Evolutionary conservation across 2,329 filamentous ascomycete genomes (phyloP), one percentile per base, ranked within the genome.

Genomic region (Dothiorella sarmentorum): DNA sequence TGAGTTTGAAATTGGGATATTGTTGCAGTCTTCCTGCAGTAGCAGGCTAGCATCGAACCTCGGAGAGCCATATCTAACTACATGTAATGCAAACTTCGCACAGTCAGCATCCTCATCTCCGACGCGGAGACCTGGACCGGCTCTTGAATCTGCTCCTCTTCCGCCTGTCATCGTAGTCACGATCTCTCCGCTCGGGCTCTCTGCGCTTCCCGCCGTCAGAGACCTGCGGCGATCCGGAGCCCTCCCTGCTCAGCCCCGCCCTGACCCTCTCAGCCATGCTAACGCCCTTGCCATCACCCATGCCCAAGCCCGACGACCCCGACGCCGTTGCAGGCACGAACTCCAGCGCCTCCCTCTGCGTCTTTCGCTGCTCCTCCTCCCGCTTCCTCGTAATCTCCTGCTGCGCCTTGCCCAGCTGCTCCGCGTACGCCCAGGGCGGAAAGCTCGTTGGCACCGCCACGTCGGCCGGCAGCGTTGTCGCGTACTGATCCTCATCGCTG

Each of bases 401-500:
- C 65, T 76, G 76, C 56, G 73, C 71, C 56, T 68, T 70, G 55
- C 66, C 68, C 60, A 77, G 64, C 64, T 75, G 71, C 59, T 78
- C 76, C 7, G 71, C 68, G 64, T 78, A 78, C 37, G 73, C 75
- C 67, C 73, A 76, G 15, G 72, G 65, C 9, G 75, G 73, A 67
- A 76, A 80, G 7, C 56, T 62, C 3, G 66, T 63, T 3, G 73
- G 70, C n/a, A 78, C 71, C 4, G 69, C 75, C 7, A 77, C 58
- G 9, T 70, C 68, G 7, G 68, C 63, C 15, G 71, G 63, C 22
- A 80, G 64, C 1, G 85, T 85, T 6, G 85, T 89, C 29, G 77
- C 78, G 70, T 92, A 91, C 72, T 89, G 86, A 22, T 79, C 81
- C 51, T 78, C 75, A 33, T 76, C 75, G 33, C 73, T 75, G 20